Conservation (phyloP, 805 yeast genomes). For the Lachancea waltii region DNA sequence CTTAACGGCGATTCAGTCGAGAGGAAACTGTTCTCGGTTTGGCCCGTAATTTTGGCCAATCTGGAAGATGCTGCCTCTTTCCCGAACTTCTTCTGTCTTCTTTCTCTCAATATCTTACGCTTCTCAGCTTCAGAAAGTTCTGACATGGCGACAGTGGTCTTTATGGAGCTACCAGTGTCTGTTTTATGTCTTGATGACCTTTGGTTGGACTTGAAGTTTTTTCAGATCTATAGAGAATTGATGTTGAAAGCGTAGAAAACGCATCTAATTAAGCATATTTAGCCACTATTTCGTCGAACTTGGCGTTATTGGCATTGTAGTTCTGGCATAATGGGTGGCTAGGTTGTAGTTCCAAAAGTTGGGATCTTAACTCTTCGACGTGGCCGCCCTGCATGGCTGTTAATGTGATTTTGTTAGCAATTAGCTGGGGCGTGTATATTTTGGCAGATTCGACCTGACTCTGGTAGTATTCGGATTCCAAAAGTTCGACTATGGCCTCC, state of each 20-base stretch:
- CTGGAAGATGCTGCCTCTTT: slow-evolving; percentile 50
- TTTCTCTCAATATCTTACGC: slow-evolving; percentile 50
- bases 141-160: too few species aligned
- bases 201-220: not conserved
- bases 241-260: not conserved
- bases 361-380: slow-evolving; percentile 37
- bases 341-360: slow-evolving; percentile 44
- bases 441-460: slow-evolving; percentile 26
- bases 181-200: not conserved
- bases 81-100: slow-evolving; percentile 57
- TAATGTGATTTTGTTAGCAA: slow-evolving; percentile 62
- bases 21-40: slow-evolving; percentile 31
- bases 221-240: too few species aligned
- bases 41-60: slow-evolving; percentile 43
- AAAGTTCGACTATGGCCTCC: slow-evolving; percentile 48
- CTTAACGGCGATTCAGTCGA: slow-evolving; percentile 33
- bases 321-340: slow-evolving; percentile 55
- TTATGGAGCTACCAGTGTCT: not conserved
- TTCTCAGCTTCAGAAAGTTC: slow-evolving; percentile 50
- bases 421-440: slow-evolving; percentile 39
- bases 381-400: slow-evolving; percentile 49
- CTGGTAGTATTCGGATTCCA: slow-evolving; percentile 39
- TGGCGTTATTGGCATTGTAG: slow-evolving; percentile 49
- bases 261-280: slow-evolving; percentile 38
- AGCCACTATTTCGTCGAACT: slow-evolving; percentile 63